Base-by-base conservation (phyloP, 305 asterid species). In the Solanum hybrid region DNA sequence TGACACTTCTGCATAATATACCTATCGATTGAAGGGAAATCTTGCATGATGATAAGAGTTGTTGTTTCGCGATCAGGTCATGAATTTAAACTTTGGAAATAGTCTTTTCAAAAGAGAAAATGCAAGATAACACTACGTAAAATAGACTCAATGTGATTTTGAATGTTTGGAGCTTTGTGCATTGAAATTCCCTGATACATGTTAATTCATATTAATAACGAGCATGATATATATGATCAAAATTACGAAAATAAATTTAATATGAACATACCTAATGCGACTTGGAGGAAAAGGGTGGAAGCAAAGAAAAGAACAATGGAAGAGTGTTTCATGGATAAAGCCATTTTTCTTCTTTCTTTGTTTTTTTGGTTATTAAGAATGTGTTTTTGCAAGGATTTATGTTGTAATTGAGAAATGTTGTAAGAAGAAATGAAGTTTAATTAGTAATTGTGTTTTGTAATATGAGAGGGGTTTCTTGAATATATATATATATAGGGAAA, bases 241-340 rank as follows among this genome's bases (percentile, higher is more conserved):
- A 22, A 84, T 29, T 17, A 32, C 4, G 9, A 84, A 31, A 51
- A 31, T 7, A 84, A 84, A 51, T 19, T 56, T 10, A 32, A 19
- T 27, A 8, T 36, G 0, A 85, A 2, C 45, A 15, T 95, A 96
- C 99, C 99, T 76, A 91, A 89, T 35, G 93, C 72, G 89, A 92
- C 95, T 87, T 92, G 96, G 87, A 94, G 15, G 80, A 94, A 84
- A 86, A 97, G 93, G 89, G 95, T 92, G 91, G 90, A 95, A 66
- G 95, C 93, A 84, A 96, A 88, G 93, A 94, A 91, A 91, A 96
- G 91, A 91, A 95, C 14, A 79, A 93, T 51, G 31, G 45, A 85
- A 1, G 90, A 80, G 36, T 91, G 56, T 42, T 93, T 93, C 71
- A 91, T 80, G 80, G 95, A 86, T 81, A 93, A 91, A 87, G 79